A percentile compares a stretch with the other conserved stretches of the same genome.
phyloP scores from a whole-genome alignment of 441 rosid species.

The Croton laevigatus region DNA sequence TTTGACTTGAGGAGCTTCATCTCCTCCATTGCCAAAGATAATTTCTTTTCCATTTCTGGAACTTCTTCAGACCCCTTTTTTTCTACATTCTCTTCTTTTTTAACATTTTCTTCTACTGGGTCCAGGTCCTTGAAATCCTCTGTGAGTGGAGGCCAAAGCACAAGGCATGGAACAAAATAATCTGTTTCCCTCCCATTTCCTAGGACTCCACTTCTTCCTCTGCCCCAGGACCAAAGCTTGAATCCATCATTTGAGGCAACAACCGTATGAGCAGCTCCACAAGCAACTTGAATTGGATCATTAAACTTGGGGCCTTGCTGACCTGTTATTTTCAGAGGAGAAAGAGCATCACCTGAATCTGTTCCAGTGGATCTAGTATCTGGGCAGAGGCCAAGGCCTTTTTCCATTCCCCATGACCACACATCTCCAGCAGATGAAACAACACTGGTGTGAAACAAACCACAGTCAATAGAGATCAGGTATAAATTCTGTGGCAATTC shows the following conservation, averaged over 20 bases:
- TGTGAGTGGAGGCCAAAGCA: slow-evolving; percentile 59
- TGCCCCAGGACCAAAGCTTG: slow-evolving; percentile 92
- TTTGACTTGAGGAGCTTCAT: slow-evolving; percentile 57
- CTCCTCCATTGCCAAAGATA: slow-evolving; percentile 58
- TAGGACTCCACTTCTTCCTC: slow-evolving; percentile 87
- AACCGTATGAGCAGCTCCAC: slow-evolving; percentile 93
- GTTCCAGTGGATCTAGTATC: slow-evolving; percentile 54
- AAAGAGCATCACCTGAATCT: slow-evolving; percentile 73
- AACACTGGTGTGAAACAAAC: slow-evolving; percentile 79
- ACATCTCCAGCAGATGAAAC: slow-evolving; percentile 81
- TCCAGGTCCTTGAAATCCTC: slow-evolving; percentile 41
- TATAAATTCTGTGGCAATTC: slow-evolving; percentile 48
- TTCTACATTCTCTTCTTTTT: slow-evolving; percentile 25
- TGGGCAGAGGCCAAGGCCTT: slow-evolving; percentile 84
- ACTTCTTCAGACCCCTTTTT: slow-evolving; percentile 29
- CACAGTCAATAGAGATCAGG: slow-evolving; percentile 76
- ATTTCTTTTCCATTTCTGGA: slow-evolving; percentile 37
- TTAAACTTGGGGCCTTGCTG: slow-evolving; percentile 40
- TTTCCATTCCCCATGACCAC: slow-evolving; percentile 97
- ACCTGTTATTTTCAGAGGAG: slow-evolving; percentile 45
- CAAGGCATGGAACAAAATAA: slow-evolving; percentile 42
- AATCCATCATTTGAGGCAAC: slow-evolving; percentile 64
- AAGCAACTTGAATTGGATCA: slow-evolving; percentile 61
- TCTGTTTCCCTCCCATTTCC: slow-evolving; percentile 59
- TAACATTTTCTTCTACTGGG: slow-evolving; percentile 24